phyloP scores from a whole-genome alignment of 176 grass and related monocot species.

The Microstegium vimineum region DNA sequence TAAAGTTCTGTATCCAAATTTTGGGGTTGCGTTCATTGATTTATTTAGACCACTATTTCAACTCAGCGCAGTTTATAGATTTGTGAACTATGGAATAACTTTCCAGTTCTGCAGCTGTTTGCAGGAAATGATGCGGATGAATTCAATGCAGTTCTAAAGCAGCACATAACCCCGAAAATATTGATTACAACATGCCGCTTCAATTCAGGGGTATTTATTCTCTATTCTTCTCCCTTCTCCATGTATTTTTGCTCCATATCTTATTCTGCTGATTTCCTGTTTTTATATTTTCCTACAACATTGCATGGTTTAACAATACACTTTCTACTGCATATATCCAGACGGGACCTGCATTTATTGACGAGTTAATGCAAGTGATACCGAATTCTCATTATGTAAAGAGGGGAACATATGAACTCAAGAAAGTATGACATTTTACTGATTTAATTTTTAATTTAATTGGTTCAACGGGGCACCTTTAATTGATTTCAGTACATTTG shows the following conservation, averaged over 20 bases:
- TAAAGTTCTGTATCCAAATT: not conserved
- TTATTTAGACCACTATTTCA: not conserved
- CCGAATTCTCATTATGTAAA: conserved; percentile 75
- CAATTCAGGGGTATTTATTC: conserved; percentile 67
- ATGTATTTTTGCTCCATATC: conserved; percentile 8
- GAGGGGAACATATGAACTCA: conserved; percentile 96
- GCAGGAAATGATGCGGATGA: conserved; percentile 94
- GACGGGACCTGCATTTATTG: conserved; percentile 79
- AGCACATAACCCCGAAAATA: conserved; percentile 59
- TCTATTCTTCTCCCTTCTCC: not conserved
- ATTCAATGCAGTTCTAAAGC: conserved; percentile 75
- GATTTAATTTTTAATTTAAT: not conserved
- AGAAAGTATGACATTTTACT: conserved; percentile 56
- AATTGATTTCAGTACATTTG: not conserved
- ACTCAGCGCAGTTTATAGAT: not conserved
- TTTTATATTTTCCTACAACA: conserved; percentile 1
- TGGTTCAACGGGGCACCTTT: conserved; percentile 8
- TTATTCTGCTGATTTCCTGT: not conserved
- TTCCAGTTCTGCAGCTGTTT: conserved; percentile 55
- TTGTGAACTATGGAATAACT: not conserved
- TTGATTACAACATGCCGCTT: conserved; percentile 90
- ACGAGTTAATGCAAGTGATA: conserved; percentile 80
- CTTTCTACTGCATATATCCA: conserved; percentile 27
- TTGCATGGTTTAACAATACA: not conserved
- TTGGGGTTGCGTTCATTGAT: not conserved